phyloP scores from a whole-genome alignment of 1,284 basidiomycete species.

The Ustilago esculenta region DNA sequence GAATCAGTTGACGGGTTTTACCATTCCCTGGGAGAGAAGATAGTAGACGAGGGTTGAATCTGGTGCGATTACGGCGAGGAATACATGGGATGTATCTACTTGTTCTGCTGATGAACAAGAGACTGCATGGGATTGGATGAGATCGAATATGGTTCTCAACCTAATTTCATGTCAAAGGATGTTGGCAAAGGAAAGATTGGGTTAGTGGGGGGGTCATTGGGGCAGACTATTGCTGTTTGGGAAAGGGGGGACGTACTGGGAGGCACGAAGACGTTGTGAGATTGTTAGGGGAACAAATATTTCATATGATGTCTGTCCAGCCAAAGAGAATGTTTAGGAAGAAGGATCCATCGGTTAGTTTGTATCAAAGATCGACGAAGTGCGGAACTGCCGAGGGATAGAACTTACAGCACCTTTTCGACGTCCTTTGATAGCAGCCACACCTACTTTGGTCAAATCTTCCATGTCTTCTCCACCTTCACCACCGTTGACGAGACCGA shows the following conservation, averaged over 20 bases:
- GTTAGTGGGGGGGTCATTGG: not conserved
- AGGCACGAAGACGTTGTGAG: slow-evolving; percentile 25
- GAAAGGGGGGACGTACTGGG: slow-evolving; percentile 14
- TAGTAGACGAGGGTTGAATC: slow-evolving; percentile 65
- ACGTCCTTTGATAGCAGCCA: slow-evolving; percentile 36
- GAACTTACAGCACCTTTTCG: slow-evolving; percentile 34
- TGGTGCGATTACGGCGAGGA: slow-evolving; percentile 60
- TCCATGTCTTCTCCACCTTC: not conserved
- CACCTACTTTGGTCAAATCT: not conserved
- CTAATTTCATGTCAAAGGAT: slow-evolving; percentile 1
- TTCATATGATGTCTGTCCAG: slow-evolving; percentile 24
- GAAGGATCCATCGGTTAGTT: too few relatives aligned
- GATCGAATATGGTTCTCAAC: slow-evolving; percentile 34
- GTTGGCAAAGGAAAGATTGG: not conserved
- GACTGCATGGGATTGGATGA: slow-evolving; percentile 22
- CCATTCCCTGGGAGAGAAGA: slow-evolving; percentile 56
- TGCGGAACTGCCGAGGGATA: too few relatives aligned
- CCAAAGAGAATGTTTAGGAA: too few relatives aligned
- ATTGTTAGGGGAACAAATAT: slow-evolving; percentile 36
- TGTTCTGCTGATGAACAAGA: slow-evolving; percentile 5
- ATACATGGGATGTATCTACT: slow-evolving; percentile 36
- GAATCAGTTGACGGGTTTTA: slow-evolving; percentile 62
- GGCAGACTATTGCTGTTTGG: not conserved
- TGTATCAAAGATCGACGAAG: not conserved
- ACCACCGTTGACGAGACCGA: slow-evolving; percentile 8